Percentiles rank a stretch among this genome's conserved stretches.
Conservation (phyloP, 176 grass and related monocot species). For the Aegilops sharonensis region DNA sequence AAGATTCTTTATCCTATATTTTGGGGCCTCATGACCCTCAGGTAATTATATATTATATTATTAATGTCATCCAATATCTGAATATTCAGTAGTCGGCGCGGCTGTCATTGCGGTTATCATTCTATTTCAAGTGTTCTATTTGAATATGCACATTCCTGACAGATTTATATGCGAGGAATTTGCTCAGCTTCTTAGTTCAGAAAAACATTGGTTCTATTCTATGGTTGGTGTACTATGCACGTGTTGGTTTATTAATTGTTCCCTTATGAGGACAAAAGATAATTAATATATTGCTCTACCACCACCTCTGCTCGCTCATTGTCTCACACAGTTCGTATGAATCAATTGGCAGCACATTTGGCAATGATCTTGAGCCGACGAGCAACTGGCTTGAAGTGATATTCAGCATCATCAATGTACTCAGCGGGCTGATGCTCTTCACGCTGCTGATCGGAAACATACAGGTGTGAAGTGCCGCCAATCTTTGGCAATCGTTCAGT, state of each 20-base stretch:
- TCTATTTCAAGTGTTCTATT: neutral
- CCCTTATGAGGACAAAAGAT: neutral
- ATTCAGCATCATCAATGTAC: slow-evolving; percentile 80
- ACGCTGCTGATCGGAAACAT: slow-evolving; percentile 97
- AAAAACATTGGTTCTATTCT: neutral
- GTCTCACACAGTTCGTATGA: neutral
- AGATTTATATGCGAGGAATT: neutral
- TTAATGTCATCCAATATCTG: neutral
- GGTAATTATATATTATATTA: slow-evolving; percentile 38
- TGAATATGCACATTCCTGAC: neutral
- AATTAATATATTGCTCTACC: neutral
- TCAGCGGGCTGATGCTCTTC: slow-evolving; percentile 98
- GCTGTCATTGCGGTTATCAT: neutral
- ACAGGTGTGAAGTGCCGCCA: slow-evolving; percentile 55
- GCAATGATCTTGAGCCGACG: slow-evolving; percentile 92
- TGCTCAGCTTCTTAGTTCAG: neutral
- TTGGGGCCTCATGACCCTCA: slow-evolving; percentile 98
- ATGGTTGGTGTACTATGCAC: neutral
- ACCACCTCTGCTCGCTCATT: neutral
- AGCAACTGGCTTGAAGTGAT: slow-evolving; percentile 89
- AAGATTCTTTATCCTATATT: slow-evolving; percentile 98
- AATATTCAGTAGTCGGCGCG: neutral
- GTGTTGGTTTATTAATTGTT: neutral
- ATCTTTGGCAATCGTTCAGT: neutral
- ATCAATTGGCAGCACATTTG: slow-evolving; percentile 67